A percentile compares a stretch with the other conserved stretches of the same genome.
Conservation (phyloP, 2,329 filamentous ascomycete genomes). For the Volutella citrinella region DNA sequence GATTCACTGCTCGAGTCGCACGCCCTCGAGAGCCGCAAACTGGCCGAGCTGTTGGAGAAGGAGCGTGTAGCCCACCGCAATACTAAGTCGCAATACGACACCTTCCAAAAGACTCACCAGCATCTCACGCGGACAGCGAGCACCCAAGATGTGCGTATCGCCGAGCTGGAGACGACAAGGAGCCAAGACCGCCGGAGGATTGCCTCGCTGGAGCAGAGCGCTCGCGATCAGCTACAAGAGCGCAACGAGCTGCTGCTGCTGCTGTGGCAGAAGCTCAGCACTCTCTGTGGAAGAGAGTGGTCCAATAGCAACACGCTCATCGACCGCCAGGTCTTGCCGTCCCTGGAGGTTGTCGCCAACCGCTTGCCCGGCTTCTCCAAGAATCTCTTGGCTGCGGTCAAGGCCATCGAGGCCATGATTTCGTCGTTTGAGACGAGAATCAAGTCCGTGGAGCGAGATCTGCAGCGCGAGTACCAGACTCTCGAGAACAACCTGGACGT, state of each 20-base stretch:
- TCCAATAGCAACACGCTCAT: conserved; percentile 84
- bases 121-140: conserved; percentile 83
- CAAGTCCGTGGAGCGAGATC: conserved; percentile 79
- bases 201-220: conserved; percentile 70
- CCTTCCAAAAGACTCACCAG: conserved; percentile 81
- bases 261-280: conserved; percentile 86
- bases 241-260: conserved; percentile 83
- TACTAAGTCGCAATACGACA: conserved; percentile 85
- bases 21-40: conserved; percentile 78
- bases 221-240: conserved; percentile 84
- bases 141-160: conserved; percentile 78
- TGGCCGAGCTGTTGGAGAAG: conserved; percentile 86
- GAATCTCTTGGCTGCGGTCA: conserved; percentile 83
- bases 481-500: conserved; percentile 78
- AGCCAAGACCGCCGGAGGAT: conserved; percentile 76
- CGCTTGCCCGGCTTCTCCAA: conserved; percentile 87
- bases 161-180: conserved; percentile 80
- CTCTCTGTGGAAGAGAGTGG: conserved; percentile 89
- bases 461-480: conserved; percentile 87
- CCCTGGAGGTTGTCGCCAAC: conserved; percentile 79
- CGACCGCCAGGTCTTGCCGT: conserved; percentile 78
- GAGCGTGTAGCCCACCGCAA: conserved; percentile 81
- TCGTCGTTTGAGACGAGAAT: conserved; percentile 76
- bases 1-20: conserved; percentile 86
- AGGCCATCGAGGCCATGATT: conserved; percentile 79